Conservation (phyloP, 1,284 basidiomycete species). For the Xanthoconium separans region DNA sequence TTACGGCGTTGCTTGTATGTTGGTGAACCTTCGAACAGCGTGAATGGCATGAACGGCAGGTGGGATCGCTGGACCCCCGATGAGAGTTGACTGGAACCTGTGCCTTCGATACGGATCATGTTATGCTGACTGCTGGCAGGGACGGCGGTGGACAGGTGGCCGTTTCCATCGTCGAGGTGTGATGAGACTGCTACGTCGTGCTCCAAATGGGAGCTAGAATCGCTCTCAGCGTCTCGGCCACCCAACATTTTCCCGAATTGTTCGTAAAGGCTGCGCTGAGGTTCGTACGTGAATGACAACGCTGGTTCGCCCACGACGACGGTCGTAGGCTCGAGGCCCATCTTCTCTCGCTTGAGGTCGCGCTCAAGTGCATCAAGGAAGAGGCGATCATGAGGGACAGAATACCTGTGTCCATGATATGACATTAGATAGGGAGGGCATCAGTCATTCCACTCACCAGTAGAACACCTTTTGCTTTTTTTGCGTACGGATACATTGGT, state of each 20-base stretch:
- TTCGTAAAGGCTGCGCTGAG: conserved; percentile 81
- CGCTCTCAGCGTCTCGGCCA: conserved; percentile 39
- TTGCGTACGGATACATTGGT: conserved; percentile 92
- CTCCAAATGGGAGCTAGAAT: conserved; percentile 48
- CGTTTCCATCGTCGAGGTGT: conserved; percentile 12
- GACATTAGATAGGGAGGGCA: conserved; percentile 3
- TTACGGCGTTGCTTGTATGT: conserved; percentile 87
- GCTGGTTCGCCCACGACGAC: conserved; percentile 78
- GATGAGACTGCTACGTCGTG: conserved; percentile 35
- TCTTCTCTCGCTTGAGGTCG: conserved; percentile 90
- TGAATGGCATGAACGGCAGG: conserved; percentile 64
- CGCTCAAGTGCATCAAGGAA: conserved; percentile 93
- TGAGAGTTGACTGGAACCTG: conserved; percentile 15
- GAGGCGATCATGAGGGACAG: conserved; percentile 90
- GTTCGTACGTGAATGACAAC: conserved; percentile 78
- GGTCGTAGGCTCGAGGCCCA: conserved; percentile 82
- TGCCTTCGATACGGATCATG: conserved; percentile 30
- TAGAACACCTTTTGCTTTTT: conserved; percentile 97
- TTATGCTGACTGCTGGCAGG: conserved; percentile 9
- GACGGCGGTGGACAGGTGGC: conserved; percentile 2
- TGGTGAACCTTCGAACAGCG: conserved; percentile 79
- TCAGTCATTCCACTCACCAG: conserved; percentile 55
- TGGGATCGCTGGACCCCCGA: conserved; percentile 35
- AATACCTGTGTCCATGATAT: conserved; percentile 56
- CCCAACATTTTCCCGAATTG: conserved; percentile 69